Base-by-base conservation (phyloP, 2,329 filamentous ascomycete genomes). In the Xylaria sp. region DNA sequence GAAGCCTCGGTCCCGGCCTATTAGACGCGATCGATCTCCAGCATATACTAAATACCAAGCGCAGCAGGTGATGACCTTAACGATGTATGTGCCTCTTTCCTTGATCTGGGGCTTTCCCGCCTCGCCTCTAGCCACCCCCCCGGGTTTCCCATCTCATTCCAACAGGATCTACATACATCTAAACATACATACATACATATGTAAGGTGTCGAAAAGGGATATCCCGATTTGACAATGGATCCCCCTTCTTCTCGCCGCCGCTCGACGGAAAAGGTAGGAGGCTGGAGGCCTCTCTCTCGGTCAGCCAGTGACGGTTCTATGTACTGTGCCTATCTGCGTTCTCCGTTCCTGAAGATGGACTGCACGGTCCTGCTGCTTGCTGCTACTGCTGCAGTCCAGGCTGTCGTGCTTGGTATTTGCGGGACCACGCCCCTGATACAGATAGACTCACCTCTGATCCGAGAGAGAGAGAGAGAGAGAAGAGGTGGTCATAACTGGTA, bases 301-400 rank as follows among this genome's bases (percentile, higher is more conserved):
- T 11, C 38, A 19, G 19, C 20, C 2, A 48, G 44, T 39, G 40
- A 38, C 37, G 48, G 48, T 44, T 39, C 40, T n/a, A n/a, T n/a
- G n/a, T 8, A 44, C 39, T 9, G 9, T 42, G 6, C n/a, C n/a
- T n/a, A n/a, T 16, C 19, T 3, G 29, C 26, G 6, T n/a, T 49
- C 16, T 7, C 18, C 24, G 24, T 49, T 2, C 44, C 45, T 16
- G 24, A 22, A 39, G 40, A 17, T 16, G 48, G 42, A 37, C 16
- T 9, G 22, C 41, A 8, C 7, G 41, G 48, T 11, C 48, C 40
- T 2, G 44, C 44, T n/a, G n/a, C n/a, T n/a, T n/a, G n/a, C n/a
- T n/a, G n/a, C n/a, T n/a, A n/a, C n/a, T n/a, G n/a, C n/a, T 17
- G 48, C 48, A 17, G 44, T 51, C 39, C 48, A 52, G 20, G 44